Evolutionary conservation across 129 eudicot species (phyloP), one percentile per base, ranked within the genome.

Genomic region (Erigeron canadensis): DNA sequence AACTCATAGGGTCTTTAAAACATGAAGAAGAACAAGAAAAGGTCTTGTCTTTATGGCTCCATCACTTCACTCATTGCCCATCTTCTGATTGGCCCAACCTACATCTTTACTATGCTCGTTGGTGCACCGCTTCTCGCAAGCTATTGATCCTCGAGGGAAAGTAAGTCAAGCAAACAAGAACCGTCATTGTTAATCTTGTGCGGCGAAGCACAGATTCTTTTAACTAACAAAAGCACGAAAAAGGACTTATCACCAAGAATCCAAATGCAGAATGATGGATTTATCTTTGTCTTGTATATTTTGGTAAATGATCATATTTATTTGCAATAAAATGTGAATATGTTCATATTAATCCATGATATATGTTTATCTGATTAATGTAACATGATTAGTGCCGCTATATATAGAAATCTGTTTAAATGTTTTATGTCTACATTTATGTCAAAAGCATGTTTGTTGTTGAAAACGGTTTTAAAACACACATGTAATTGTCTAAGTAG

Each of bases 41-140:
- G 63, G 91, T 89, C 3, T 72, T 93, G 70, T 84, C 98, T 4
- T 48, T 85, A 15, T 93, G 98, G 98, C 84, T 93, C 62, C 91
- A 93, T 23, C 98, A 93, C 74, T 89, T 77, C 83, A 84, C 96
- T 43, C 83, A 71, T 11, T 89, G 95, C 50, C 78, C 81, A 11
- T 70, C 89, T 60, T 86, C 98, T 4, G 95, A 89, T 43, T 93
- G 96, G 98, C 98, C 98, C 2, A 87, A 93, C 72, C 96, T 93
- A 42, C 81, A 81, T 17, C 80, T 71, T 16, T 83, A 83, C 76
- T 93, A 84, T 48, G 74, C 76, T 8, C 79, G 90, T 44, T 89
- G 98, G 98, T 87, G 84, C 69, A 72, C 53, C 12, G 45, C 81
- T 19, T 86, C 96, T 0, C 89, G 96, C 54, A 77, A 75, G 47